phyloP scores from a whole-genome alignment of 2,329 filamentous ascomycete genomes.

The Penicillium brevicompactum region DNA sequence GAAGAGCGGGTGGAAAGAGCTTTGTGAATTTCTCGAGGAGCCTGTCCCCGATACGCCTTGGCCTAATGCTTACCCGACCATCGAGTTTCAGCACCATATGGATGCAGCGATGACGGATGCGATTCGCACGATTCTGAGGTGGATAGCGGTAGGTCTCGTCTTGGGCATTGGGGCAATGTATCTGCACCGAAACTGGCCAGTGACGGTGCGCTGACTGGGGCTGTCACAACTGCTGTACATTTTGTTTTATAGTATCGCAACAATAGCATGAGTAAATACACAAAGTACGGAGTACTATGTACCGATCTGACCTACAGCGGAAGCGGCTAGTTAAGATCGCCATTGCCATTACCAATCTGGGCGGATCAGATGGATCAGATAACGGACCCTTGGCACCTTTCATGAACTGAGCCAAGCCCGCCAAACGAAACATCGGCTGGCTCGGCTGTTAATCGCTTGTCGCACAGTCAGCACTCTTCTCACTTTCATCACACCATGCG shows the following conservation, averaged over 20 bases:
- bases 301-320: too few species aligned
- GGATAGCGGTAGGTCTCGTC: not conserved
- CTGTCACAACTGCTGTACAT: too few species aligned
- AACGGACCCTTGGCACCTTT: not conserved
- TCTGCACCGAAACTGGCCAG: not conserved
- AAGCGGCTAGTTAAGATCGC: not conserved
- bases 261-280: too few species aligned
- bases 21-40: not conserved
- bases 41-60: not conserved
- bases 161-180: not conserved
- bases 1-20: not conserved
- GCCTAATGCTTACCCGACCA: not conserved
- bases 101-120: not conserved
- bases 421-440: not conserved
- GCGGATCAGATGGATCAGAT: not conserved
- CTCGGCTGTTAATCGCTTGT: not conserved
- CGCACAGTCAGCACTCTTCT: constrained; percentile 1
- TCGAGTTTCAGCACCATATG: not conserved
- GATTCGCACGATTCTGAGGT: not conserved
- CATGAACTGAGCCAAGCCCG: not conserved
- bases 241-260: too few species aligned
- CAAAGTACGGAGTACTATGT: too few species aligned
- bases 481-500: not conserved
- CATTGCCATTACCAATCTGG: not conserved
- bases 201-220: not conserved